Evolutionary conservation across 257 asterid genomes (phyloP), one percentile per base, ranked within the genome.

Genomic region (Parsonsia alboflavescens): DNA sequence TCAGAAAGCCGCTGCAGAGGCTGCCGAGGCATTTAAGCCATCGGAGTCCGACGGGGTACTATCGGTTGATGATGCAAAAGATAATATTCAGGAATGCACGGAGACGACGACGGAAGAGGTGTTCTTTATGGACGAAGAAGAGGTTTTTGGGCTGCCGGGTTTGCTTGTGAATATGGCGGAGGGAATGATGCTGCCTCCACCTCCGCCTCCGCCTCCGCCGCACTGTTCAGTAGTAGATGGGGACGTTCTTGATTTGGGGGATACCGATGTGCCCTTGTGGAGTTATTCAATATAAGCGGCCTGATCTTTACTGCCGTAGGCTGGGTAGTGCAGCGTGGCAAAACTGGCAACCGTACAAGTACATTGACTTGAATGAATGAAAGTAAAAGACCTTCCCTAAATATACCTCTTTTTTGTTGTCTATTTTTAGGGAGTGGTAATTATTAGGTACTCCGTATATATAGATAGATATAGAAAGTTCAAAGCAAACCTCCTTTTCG

Each of bases 1-100:
- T 15, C 93, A 82, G 79, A 89, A 80, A 73, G 84, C 92, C 0
- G 93, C 96, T 0, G 80, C 86, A 0, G 87, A 80, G 78, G 97
- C 92, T 0, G 97, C 89, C 0, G 85, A 86, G 75, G 83, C 85
- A 0, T 89, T 84, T 80, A 77, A 82, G 7, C 80, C 83, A 5
- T 68, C 24, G 2, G 52, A 61, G 2, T n/a, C 22, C 5, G 76
- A 66, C 17, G 39, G 30, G 0, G 69, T 2, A 10, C 3, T 17
- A 5, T 7, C 45, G 19, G 68, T 16, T 42, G 72, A 44, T 10
- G 26, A 3, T 16, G 11, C 17, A 4, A 46, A 72, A 39, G 78
- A 39, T 41, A 26, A 17, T 53, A 53, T 17, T 53, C 59, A 53
- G 2, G 86, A 64, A 42, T 62, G 44, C 0, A 39, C 26, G 6